A percentile compares a stretch with the other conserved stretches of the same genome.
These are phyloP conservation scores for Rubia balearica DNA, from an alignment of 305 asterid genomes.

Conservation along the genomic window DNA sequence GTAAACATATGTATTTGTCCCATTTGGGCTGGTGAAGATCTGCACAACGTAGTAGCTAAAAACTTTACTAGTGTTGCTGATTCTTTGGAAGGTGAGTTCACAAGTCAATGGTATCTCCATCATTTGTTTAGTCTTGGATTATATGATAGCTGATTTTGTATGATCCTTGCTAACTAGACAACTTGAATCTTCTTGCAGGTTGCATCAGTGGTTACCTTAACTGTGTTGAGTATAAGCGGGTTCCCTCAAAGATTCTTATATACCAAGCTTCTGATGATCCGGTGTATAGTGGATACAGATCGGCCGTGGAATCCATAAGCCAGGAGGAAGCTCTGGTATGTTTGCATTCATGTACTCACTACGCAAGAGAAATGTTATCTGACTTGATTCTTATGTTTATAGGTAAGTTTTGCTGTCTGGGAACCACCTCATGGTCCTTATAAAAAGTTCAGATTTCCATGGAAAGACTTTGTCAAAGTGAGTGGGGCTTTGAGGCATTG, in stretches of 20 bases:
- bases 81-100: constrained; percentile 62
- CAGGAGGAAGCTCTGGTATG: constrained; percentile 62
- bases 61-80: constrained; percentile 53
- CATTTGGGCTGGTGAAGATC: constrained; percentile 86
- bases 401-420: constrained; percentile 73
- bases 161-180: neutral
- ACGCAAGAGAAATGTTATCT: neutral
- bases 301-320: constrained; percentile 64
- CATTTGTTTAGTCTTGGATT: neutral
- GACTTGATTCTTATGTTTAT: constrained; percentile 5
- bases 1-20: constrained; percentile 68
- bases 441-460: constrained; percentile 44
- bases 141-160: neutral
- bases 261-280: constrained; percentile 52
- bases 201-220: constrained; percentile 59
- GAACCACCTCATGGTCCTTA: constrained; percentile 80
- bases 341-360: neutral
- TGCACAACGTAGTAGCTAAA: constrained; percentile 57
- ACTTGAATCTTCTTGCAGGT: constrained; percentile 30
- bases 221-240: constrained; percentile 40
- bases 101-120: neutral
- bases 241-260: constrained; percentile 39
- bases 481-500: constrained; percentile 70
- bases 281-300: constrained; percentile 52
- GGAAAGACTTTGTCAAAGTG: constrained; percentile 55